Evolutionary conservation across 139 green algal genomes (phyloP).

Genomic region (Tetraselmis striata): DNA sequence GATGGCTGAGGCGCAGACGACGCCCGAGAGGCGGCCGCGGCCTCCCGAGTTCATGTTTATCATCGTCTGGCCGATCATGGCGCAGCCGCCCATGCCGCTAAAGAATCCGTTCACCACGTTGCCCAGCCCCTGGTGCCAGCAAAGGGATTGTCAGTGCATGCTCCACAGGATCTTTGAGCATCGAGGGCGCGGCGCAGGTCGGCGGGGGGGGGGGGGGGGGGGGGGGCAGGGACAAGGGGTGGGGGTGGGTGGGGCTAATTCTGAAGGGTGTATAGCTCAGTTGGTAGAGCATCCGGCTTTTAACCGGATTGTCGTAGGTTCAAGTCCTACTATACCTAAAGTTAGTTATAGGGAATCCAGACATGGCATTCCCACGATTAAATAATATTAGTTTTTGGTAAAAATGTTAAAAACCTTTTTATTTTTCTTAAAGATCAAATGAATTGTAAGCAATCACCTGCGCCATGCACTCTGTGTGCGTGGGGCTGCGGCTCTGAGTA

Average conservation of each 20-base stretch:
- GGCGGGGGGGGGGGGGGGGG: no score
- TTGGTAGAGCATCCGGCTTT: constrained; percentile 37
- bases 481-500: constrained; percentile 5
- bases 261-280: constrained; percentile 32
- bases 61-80: constrained; percentile 13
- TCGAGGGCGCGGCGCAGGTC: no score
- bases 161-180: constrained; percentile 2
- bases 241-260: no score
- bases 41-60: constrained; percentile 26
- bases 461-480: neutral
- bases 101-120: constrained; percentile 5
- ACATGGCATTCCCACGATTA: no score
- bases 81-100: neutral
- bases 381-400: constrained; percentile 2
- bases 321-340: constrained; percentile 13
- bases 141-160: constrained; percentile 9
- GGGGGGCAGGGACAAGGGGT: no score
- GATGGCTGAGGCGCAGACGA: constrained; percentile 15
- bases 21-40: constrained; percentile 2
- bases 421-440: no score
- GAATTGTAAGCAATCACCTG: neutral
- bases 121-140: neutral
- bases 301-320: constrained; percentile 30
- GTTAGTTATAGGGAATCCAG: no score
- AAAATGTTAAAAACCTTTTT: constrained; percentile 1